A percentile compares a stretch with the other conserved stretches of the same genome.
These are phyloP conservation scores for Coix lacrymajobi DNA, from an alignment of 176 grass and related monocot species.

Conservation along the genomic window DNA sequence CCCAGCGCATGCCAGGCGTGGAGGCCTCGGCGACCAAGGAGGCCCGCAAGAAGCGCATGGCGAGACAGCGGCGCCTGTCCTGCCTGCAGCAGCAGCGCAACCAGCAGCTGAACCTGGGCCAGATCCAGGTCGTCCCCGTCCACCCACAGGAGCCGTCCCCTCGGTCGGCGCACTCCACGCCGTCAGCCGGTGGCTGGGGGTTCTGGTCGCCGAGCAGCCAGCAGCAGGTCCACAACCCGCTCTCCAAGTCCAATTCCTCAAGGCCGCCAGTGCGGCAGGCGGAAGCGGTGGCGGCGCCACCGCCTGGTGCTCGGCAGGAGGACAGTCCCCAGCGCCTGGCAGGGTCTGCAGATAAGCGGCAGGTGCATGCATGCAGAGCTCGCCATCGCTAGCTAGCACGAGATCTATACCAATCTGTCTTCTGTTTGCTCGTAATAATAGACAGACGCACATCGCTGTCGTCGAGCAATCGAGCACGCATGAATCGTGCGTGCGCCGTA, in stretches of 20 bases:
- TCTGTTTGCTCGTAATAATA: background rate
- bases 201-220: conserved; percentile 27
- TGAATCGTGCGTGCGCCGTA: background rate
- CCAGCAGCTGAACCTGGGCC: conserved; percentile 37
- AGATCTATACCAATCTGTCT: conserved; percentile 13
- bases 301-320: background rate
- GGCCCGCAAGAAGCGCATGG: conserved; percentile 93
- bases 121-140: conserved; percentile 11
- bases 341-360: conserved; percentile 40
- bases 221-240: conserved; percentile 23
- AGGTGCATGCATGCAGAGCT: conserved; percentile 50
- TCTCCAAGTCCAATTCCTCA: conserved; percentile 16
- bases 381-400: conserved; percentile 23
- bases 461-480: background rate
- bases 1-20: conserved; percentile 29
- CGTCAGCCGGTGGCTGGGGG: conserved; percentile 25
- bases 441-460: conserved; percentile 34
- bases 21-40: conserved; percentile 65
- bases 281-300: background rate
- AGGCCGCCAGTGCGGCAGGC: conserved; percentile 16
- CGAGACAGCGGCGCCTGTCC: conserved; percentile 62
- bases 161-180: conserved; percentile 19
- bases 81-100: conserved; percentile 64
- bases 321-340: conserved; percentile 18
- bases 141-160: conserved; percentile 27